phyloP scores from a whole-genome alignment of 768 basidiomycete species.

The Gautieria morchelliformis region DNA sequence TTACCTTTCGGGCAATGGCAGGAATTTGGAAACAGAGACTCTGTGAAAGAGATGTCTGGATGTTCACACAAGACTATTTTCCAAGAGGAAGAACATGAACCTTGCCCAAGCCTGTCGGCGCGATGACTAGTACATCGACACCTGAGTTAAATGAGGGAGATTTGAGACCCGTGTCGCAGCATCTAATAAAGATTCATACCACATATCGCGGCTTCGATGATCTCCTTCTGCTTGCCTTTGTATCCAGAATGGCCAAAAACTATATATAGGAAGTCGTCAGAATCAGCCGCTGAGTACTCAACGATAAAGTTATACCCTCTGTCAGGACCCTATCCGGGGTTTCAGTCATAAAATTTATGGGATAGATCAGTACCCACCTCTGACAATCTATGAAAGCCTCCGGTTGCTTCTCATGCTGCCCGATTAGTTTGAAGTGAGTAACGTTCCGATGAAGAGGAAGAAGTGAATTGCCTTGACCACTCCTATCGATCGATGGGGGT shows the following conservation, averaged over 20 bases:
- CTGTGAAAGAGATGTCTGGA: slow-evolving; percentile 23
- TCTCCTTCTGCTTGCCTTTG: slow-evolving; percentile 71
- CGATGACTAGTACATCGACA: slow-evolving; percentile 66
- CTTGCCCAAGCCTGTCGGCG: slow-evolving; percentile 88
- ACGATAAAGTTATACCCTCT: neutral
- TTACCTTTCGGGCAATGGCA: slow-evolving; percentile 54
- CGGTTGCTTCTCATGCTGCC: neutral
- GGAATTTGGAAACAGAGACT: slow-evolving; percentile 83
- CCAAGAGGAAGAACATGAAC: slow-evolving; percentile 23
- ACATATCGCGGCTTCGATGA: slow-evolving; percentile 58
- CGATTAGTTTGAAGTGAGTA: too few relatives aligned
- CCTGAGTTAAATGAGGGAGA: slow-evolving; percentile 28
- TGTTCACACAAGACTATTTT: neutral
- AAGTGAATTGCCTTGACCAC: too few relatives aligned
- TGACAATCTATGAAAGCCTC: neutral
- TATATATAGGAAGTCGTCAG: slow-evolving; percentile 17
- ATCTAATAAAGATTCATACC: slow-evolving; percentile 28
- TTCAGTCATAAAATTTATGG: neutral
- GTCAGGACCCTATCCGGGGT: neutral
- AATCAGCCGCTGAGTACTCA: neutral
- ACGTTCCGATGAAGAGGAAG: too few relatives aligned
- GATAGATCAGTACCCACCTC: neutral
- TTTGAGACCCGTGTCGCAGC: neutral
- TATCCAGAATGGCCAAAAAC: slow-evolving; percentile 63
- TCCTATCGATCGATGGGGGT: too few relatives aligned